Evolutionary conservation across 805 yeast genomes (phyloP).

Genomic region (Lipomyces starkeyi): DNA sequence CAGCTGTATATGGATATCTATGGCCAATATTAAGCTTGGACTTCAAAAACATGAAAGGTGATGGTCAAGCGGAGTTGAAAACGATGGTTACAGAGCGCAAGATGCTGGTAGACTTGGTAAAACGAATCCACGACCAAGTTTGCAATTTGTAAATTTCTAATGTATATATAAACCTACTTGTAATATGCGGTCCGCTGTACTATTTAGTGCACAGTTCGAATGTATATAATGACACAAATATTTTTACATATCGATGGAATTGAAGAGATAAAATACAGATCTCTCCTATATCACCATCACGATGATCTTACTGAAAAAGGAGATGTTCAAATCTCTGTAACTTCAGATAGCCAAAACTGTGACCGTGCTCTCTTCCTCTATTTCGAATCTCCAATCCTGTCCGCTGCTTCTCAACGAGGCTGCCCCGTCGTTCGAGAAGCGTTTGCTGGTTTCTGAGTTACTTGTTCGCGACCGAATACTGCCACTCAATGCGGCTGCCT

Average conservation of each 20-base stretch:
- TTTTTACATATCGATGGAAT: neutral
- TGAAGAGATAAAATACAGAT: too few relatives aligned
- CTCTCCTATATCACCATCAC: neutral
- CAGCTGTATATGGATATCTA: constrained; percentile 28
- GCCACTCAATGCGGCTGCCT: constrained; percentile 9
- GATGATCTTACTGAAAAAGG: neutral
- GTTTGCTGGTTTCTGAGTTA: neutral
- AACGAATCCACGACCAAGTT: constrained; percentile 6
- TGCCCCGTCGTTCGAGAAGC: neutral
- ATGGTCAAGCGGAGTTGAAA: constrained; percentile 18
- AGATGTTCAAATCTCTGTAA: neutral
- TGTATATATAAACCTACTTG: constrained; percentile 1
- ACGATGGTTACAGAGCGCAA: constrained; percentile 15
- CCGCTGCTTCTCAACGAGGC: constrained; percentile 22
- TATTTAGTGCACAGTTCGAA: neutral
- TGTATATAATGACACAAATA: neutral
- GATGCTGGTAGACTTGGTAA: constrained; percentile 12
- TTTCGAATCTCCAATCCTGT: constrained; percentile 21
- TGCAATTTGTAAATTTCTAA: neutral
- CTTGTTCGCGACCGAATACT: constrained; percentile 1
- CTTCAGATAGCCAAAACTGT: constrained; percentile 8
- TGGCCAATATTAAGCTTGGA: constrained; percentile 22
- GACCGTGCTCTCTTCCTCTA: constrained; percentile 20
- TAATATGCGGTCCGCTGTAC: neutral
- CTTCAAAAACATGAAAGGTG: constrained; percentile 10